Percentiles rank a stretch among this genome's conserved stretches.
These are phyloP conservation scores for Jasminum sambac DNA, from an alignment of 257 asterid genomes.

Conservation along the genomic window DNA sequence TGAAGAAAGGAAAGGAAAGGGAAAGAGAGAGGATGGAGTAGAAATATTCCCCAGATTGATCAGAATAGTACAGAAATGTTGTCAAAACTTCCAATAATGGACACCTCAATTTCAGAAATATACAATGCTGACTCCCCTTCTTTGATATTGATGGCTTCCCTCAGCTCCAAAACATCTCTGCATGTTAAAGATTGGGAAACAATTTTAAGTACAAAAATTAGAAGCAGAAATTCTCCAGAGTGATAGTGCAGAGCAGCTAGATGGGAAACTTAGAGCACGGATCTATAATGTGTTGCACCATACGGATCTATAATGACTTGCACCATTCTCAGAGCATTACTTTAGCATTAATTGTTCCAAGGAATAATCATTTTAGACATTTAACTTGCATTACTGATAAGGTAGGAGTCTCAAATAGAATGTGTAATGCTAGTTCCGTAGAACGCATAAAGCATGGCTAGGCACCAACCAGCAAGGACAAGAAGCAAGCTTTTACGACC, in stretches of 20 bases:
- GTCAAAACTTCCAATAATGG: constrained; percentile 14
- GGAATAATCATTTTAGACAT: background rate
- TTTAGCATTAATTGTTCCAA: background rate
- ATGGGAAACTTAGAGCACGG: background rate
- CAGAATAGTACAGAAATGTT: constrained; percentile 5
- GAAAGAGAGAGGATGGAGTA: constrained; percentile 11
- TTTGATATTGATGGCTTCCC: constrained; percentile 84
- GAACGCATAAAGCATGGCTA: no score
- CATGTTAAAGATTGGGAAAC: constrained; percentile 25
- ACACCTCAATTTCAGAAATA: constrained; percentile 94
- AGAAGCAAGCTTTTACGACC: no score
- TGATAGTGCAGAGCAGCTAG: constrained; percentile 15
- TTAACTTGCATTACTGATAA: background rate
- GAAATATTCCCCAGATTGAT: constrained; percentile 2
- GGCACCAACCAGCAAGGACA: no score
- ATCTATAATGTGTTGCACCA: background rate
- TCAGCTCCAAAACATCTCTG: constrained; percentile 90
- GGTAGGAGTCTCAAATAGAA: background rate
- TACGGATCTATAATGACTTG: no score
- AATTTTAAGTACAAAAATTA: constrained; percentile 12
- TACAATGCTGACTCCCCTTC: constrained; percentile 81
- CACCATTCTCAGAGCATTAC: background rate
- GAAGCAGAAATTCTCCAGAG: constrained; percentile 6
- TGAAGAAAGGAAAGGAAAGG: constrained; percentile 23
- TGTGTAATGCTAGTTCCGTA: background rate